Percentiles rank a stretch among this genome's conserved stretches.
phyloP scores from a whole-genome alignment of 129 eudicot genomes.

The Scalesia atractyloides region DNA sequence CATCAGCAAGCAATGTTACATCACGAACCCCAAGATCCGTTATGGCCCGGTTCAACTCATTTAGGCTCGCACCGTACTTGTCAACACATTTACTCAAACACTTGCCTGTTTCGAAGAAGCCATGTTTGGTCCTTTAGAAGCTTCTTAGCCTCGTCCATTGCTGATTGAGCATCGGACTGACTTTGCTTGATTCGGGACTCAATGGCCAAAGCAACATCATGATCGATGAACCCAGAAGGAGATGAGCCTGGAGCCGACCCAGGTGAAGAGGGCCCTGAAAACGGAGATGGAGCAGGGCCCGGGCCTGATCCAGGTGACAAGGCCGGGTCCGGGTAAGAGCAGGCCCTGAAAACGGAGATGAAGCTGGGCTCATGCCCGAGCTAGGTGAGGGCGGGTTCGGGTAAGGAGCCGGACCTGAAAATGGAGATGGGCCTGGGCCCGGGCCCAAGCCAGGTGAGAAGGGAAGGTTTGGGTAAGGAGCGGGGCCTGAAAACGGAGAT shows the following conservation, averaged over 20 bases:
- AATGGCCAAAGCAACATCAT: constrained; percentile 38
- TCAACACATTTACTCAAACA: constrained; percentile 36
- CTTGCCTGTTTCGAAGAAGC: constrained; percentile 30
- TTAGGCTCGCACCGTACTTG: constrained; percentile 25
- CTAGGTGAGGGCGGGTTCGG: constrained; percentile 6
- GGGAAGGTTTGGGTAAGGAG: not conserved
- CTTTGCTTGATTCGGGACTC: constrained; percentile 35
- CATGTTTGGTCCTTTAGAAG: constrained; percentile 22
- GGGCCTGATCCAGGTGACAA: constrained; percentile 3
- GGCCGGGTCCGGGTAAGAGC: not conserved
- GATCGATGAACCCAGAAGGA: constrained; percentile 23
- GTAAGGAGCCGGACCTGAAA: not conserved
- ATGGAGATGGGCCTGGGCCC: not conserved
- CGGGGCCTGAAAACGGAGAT: not conserved
- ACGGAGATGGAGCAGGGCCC: constrained; percentile 6
- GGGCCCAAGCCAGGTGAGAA: not conserved
- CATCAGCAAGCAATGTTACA: constrained; percentile 33
- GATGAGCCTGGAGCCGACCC: not conserved
- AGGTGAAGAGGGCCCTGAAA: constrained; percentile 5
- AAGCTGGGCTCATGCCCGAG: not conserved
- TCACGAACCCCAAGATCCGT: constrained; percentile 36
- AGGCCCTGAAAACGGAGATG: not conserved
- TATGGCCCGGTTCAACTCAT: constrained; percentile 29
- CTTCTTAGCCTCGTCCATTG: constrained; percentile 35
- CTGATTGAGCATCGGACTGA: constrained; percentile 31